Evolutionary conservation across 2,329 filamentous ascomycete species (phyloP), one percentile per base, ranked within the genome.

Genomic region (Diaporthe amygdali): DNA sequence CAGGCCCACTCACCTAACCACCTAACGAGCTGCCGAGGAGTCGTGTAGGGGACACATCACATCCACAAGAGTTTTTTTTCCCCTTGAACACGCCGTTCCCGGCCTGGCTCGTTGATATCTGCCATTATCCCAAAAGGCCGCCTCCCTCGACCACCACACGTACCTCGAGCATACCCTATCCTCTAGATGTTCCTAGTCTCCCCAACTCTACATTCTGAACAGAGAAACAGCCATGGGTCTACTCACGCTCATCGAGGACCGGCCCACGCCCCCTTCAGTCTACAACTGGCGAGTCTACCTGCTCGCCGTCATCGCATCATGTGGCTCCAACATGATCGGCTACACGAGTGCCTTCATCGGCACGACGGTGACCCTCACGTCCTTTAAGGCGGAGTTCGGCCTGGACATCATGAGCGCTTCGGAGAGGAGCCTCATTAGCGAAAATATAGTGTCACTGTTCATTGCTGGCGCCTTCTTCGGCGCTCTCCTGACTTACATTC

Each of bases 401-500:
- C 91, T 95, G 75, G 82, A 79, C 3, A 76, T 81, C 2, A 88
- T 91, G 81, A 81, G 78, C 5, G 68, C 78, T 0, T 68, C 76
- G 2, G 77, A 88, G 22, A 82, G 90, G 30, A 86, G 90, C 41
- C 81, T 93, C 5, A 83, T 93, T 59, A 91, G 90, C 77, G 86
- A 91, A 76, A 95, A 95, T 79, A 94, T 95, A 73, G 93, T 95
- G 63, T 94, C 92, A 30, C 89, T 92, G 67, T 95, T 94, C 82
- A 94, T 96, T 81, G 94, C 93, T 12, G 93, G 93, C 72, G 93
- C 93, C 72, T 95, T 96, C 84, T 95, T 96, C 75, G 93, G 94
- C 66, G 89, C 91, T n/a, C 82, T 94, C 51, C 87, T 88, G 72
- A 92, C 90, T 70, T 95, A 93, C 75, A 86, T 84, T 10, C 86